A percentile compares a stretch with the other conserved stretches of the same genome.
Conservation (phyloP, 352 stramenopile species). For the Phytophthora quininea region DNA sequence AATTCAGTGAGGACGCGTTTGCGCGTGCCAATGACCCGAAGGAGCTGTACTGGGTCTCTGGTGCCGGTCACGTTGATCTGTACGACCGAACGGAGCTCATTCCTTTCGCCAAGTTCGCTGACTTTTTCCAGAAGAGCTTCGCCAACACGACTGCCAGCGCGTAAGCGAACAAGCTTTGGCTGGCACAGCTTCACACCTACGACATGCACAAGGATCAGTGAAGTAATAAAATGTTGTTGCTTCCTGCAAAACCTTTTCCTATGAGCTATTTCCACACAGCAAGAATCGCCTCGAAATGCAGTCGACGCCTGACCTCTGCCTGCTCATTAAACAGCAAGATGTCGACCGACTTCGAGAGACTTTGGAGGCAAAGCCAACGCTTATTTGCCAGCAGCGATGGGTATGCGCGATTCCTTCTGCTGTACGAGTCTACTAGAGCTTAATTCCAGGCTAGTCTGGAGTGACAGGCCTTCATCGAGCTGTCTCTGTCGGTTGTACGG, state of each 20-base stretch:
- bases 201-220: background rate
- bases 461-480: slow-evolving; percentile 70
- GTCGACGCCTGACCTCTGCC: slow-evolving; percentile 50
- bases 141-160: background rate
- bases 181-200: background rate
- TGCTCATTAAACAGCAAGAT: slow-evolving; percentile 59
- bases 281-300: slow-evolving; percentile 29
- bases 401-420: slow-evolving; percentile 21
- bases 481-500: slow-evolving; percentile 45
- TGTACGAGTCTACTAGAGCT: no score
- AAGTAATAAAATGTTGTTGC: no score
- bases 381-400: slow-evolving; percentile 66
- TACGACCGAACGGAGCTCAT: slow-evolving; percentile 23
- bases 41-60: slow-evolving; percentile 21
- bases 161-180: background rate
- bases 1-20: background rate
- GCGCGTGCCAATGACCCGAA: slow-evolving; percentile 13
- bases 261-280: background rate
- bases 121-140: slow-evolving; percentile 12
- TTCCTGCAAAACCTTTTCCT: background rate
- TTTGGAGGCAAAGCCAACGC: slow-evolving; percentile 37
- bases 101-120: slow-evolving; percentile 17
- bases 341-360: slow-evolving; percentile 34
- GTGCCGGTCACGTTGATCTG: slow-evolving; percentile 13
- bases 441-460: slow-evolving; percentile 47